Evolutionary conservation across 257 asterid genomes (phyloP), one percentile per base, ranked within the genome.

Genomic region (Fraxinus pennsylvanica): DNA sequence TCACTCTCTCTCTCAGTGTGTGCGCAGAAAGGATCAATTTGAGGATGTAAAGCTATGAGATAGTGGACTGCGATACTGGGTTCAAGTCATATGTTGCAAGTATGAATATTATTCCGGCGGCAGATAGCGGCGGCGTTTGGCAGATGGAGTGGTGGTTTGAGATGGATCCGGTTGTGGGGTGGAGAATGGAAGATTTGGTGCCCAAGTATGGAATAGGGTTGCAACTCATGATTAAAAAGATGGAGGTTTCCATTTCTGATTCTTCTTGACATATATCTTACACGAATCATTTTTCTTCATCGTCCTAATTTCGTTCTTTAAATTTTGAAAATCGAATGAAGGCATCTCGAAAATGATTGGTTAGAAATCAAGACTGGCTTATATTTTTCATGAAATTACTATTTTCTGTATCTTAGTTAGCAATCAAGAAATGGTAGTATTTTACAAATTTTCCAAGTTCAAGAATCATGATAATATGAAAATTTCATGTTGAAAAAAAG

Each of bases 91-190:
- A 92, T 35, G 82, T 86, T 74, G 82, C 95, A 7, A 91, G 88
- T 15, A 54, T 92, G 19, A 86, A 74, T 78, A 80, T 92, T 67
- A 73, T 86, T 68, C 81, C 82, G n/a, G 54, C 0, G 25, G 79
- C 69, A 1, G 85, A 77, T 25, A 25, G 27, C 36, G 77, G 75
- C 63, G 73, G 74, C 5, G 88, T 81, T 1, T 79, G 87, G 70
- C 33, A 25, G 1, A 82, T 92, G 70, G 93, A 88, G 79, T 92
- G 97, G 97, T 43, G 81, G 25, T 74, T 92, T 77, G 78, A 87
- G 70, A 87, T 92, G 59, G 91, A 91, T 74, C 95, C 94, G 67
- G 91, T 91, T 79, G 90, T 15, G 41, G 95, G 94, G 22, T 85
- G 88, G 84, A 39, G 39, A 68, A 50, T 87, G 50, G 89, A 89